These are phyloP conservation scores for Candolleomyces aberdarensis DNA, from an alignment of 768 basidiomycete species.

Conservation along the genomic window DNA sequence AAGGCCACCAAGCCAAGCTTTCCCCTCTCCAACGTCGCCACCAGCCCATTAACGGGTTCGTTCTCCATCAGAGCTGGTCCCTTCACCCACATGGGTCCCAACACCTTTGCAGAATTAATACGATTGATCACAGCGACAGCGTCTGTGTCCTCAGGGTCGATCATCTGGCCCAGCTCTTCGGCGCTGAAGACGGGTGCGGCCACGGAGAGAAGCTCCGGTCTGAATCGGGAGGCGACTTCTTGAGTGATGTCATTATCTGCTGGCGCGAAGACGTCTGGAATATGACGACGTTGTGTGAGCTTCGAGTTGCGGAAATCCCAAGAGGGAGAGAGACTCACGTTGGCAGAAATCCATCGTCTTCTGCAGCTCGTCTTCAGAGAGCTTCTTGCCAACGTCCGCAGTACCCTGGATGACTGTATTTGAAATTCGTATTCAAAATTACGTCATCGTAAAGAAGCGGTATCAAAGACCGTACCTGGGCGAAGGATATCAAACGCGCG, in stretches of 20 bases:
- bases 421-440: not conserved
- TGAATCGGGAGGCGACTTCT: constrained; percentile 20
- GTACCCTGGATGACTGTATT: constrained; percentile 23
- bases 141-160: constrained; percentile 18
- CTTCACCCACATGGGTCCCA: constrained; percentile 13
- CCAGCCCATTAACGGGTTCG: constrained; percentile 15
- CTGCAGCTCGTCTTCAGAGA: constrained; percentile 50
- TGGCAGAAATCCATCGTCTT: constrained; percentile 33
- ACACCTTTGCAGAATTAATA: constrained; percentile 15
- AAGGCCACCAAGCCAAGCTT: constrained; percentile 9
- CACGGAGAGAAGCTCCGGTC: constrained; percentile 19
- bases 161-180: constrained; percentile 15
- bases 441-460: not conserved
- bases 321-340: constrained; percentile 6
- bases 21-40: constrained; percentile 14
- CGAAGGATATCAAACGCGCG: constrained; percentile 43
- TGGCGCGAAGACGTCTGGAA: constrained; percentile 22
- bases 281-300: not conserved
- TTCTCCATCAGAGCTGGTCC: constrained; percentile 13
- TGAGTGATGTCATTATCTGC: constrained; percentile 22
- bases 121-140: constrained; percentile 12
- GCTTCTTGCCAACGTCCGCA: constrained; percentile 24
- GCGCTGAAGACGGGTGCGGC: constrained; percentile 19
- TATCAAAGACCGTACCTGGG: constrained; percentile 26
- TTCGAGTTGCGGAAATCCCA: not conserved